Percentiles rank a stretch among this genome's conserved stretches.
phyloP scores from a whole-genome alignment of 2,329 filamentous ascomycete genomes.

The Exophiala alcalophila region DNA sequence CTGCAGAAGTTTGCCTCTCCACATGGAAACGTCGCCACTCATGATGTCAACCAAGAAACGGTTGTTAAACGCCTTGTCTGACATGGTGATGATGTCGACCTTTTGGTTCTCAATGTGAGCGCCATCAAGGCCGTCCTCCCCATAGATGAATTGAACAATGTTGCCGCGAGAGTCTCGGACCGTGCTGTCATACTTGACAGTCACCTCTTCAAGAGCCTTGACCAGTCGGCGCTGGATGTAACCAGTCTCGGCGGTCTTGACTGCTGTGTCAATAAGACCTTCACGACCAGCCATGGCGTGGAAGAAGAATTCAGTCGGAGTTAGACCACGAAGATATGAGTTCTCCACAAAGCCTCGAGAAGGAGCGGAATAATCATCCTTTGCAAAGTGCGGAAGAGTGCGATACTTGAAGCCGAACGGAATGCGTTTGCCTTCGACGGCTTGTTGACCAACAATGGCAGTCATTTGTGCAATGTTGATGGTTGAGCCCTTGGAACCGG shows the following conservation, averaged over 20 bases:
- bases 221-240: conserved; percentile 98
- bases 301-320: conserved; percentile 97
- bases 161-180: conserved; percentile 96
- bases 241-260: conserved; percentile 98
- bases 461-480: conserved; percentile 99
- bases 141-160: conserved; percentile 94
- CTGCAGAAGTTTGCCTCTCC: conserved; percentile 73
- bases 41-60: conserved; percentile 86
- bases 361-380: conserved; percentile 97
- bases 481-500: conserved; percentile 95
- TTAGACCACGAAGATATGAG: conserved; percentile 92
- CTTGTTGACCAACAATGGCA: conserved; percentile 94
- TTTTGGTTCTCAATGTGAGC: conserved; percentile 90
- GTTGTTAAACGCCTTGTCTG: conserved; percentile 71
- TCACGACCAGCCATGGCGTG: conserved; percentile 99
- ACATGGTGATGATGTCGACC: conserved; percentile 80
- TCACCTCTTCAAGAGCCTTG: conserved; percentile 96
- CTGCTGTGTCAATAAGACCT: conserved; percentile 98
- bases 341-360: conserved; percentile 98
- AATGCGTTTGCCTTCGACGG: conserved; percentile 97
- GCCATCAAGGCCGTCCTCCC: conserved; percentile 93
- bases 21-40: conserved; percentile 62
- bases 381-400: conserved; percentile 94
- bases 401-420: conserved; percentile 99
- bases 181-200: conserved; percentile 95